A percentile compares a stretch with the other conserved stretches of the same genome.
Conservation (phyloP, 169 alveolate species). For the Plasmodium relictum region DNA sequence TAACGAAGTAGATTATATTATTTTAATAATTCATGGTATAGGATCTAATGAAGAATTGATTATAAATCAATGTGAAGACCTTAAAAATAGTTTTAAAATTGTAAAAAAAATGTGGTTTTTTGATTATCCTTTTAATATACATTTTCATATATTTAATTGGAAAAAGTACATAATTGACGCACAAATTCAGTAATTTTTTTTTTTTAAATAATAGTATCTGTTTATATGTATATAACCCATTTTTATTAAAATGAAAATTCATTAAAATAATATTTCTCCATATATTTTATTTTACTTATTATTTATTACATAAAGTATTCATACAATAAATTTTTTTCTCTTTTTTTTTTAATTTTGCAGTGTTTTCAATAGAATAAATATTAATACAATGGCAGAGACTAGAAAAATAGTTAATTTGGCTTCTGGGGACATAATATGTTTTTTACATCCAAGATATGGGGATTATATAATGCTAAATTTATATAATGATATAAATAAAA, state of each 20-base stretch:
- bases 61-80: constrained; percentile 80
- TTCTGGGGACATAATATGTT: constrained; percentile 84
- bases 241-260: background rate
- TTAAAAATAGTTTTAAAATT: constrained; percentile 79
- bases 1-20: constrained; percentile 79
- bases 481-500: constrained; percentile 85
- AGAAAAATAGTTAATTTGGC: constrained; percentile 74
- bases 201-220: background rate
- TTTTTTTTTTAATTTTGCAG: constrained; percentile 1
- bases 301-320: constrained; percentile 41
- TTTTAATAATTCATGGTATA: constrained; percentile 86
- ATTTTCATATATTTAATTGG: constrained; percentile 84
- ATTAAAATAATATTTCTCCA: background rate
- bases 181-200: constrained; percentile 80
- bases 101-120: constrained; percentile 85
- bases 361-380: constrained; percentile 67
- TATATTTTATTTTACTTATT: background rate
- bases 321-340: constrained; percentile 67
- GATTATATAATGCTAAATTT: constrained; percentile 85
- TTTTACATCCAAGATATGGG: constrained; percentile 87
- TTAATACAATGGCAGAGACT: constrained; percentile 70
- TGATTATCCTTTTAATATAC: constrained; percentile 80
- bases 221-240: background rate
- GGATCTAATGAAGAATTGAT: constrained; percentile 80
- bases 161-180: constrained; percentile 86